Base-by-base conservation (phyloP, 352 stramenopile genomes). In the Plasmopara halstedii region DNA sequence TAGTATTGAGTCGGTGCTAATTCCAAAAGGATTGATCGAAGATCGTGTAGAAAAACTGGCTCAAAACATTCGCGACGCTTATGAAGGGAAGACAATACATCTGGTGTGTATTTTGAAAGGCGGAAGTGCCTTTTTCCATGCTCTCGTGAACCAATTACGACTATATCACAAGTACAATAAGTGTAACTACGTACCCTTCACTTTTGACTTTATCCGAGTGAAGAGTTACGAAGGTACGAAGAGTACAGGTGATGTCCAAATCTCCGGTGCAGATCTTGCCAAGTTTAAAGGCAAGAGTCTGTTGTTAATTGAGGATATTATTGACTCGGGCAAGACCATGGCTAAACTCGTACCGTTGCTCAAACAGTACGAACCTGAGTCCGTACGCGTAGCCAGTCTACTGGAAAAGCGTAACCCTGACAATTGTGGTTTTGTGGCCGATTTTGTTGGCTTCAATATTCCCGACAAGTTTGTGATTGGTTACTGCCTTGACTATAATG, bases 401-500 rank as follows among this genome's bases (percentile, higher is more conserved):
- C 70, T 98, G 19, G 85, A 97, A 61, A 99, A 99, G 73, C 77
- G 93, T 44, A 94, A 95, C 41, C 67, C 75, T 7, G 64, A 85
- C 42, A 92, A 74, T 59, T 93, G 70, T 36, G 88, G 86, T 25
- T 97, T 96, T 57, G 67, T 83, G 52, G 91, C 87, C 19, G 87
- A 98, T 66, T 99, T 97, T 56, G 85, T 95, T 20, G 95, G 95
- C 42, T 99, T 98, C 64, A 95, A 73, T 36, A 97, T 98, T 60
- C 95, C 95, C 1, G 79, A 98, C 74, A 85, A 96, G 62, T 98
- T 98, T 65, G 84, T 95, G 31, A 73, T 95, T 45, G 95, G 95
- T 31, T 98, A 96, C 74, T 97, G 93, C 56, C 70, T 99, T 22
- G 95, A 99, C 73, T 99, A 97, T 78, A 96, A 98, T 67, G 90